These are phyloP conservation scores for Xerocomellus dryophilus DNA, from an alignment of 768 basidiomycete genomes.

Conservation along the genomic window DNA sequence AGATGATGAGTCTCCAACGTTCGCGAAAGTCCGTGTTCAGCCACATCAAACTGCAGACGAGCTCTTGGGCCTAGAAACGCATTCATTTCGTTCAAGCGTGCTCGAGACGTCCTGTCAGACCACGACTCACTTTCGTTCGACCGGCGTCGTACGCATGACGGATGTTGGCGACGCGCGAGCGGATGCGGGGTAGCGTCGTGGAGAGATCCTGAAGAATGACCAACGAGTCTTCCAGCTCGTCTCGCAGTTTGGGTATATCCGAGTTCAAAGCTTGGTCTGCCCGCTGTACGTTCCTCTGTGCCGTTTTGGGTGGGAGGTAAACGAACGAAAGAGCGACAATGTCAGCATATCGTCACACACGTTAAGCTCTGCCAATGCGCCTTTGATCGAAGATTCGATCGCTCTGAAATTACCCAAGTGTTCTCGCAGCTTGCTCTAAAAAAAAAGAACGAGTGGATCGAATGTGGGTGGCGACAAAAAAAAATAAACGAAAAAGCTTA, in stretches of 20 bases:
- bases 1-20: constrained; percentile 71
- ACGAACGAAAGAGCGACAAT: background rate
- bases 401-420: constrained; percentile 73
- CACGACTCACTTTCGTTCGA: constrained; percentile 51
- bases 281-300: constrained; percentile 55
- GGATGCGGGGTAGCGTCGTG: constrained; percentile 57
- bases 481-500: constrained; percentile 14
- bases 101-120: background rate
- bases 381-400: constrained; percentile 66
- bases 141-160: constrained; percentile 70
- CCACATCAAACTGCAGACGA: constrained; percentile 68
- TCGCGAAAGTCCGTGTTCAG: constrained; percentile 76
- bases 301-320: background rate
- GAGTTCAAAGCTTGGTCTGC: constrained; percentile 55
- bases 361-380: constrained; percentile 58
- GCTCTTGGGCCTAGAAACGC: constrained; percentile 51
- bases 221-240: constrained; percentile 60
- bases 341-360: constrained; percentile 34
- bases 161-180: constrained; percentile 59
- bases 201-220: constrained; percentile 56
- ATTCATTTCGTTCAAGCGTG: background rate
- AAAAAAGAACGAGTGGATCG: background rate
- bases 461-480: background rate
- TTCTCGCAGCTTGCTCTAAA: constrained; percentile 61
- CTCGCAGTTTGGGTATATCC: constrained; percentile 61